phyloP scores from a whole-genome alignment of 164 flowering plant species.

The Vitis rotundifolia region DNA sequence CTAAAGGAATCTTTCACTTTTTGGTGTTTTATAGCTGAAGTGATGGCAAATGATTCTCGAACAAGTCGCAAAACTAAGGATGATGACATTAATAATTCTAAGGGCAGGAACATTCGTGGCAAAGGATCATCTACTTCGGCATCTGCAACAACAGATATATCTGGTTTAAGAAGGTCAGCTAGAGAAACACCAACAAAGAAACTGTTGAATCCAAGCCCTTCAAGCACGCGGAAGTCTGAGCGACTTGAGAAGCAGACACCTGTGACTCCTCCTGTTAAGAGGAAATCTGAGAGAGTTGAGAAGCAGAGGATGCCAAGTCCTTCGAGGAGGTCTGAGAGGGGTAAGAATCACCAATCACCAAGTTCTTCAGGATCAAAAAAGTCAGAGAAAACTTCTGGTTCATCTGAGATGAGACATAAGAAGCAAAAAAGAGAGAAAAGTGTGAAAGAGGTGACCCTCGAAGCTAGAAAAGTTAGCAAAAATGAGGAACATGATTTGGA shows the following conservation, averaged over 20 bases:
- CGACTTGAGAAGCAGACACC: conserved; percentile 36
- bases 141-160: conserved; percentile 21
- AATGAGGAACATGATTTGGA: conserved; percentile 12
- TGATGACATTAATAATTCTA: conserved; percentile 22
- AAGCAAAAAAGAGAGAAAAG: conserved; percentile 29
- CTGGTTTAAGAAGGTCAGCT: conserved; percentile 51
- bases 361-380: conserved; percentile 42
- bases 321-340: conserved; percentile 49
- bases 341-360: conserved; percentile 26
- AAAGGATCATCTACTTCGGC: conserved; percentile 23
- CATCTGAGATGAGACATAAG: conserved; percentile 21
- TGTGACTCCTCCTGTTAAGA: conserved; percentile 24
- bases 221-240: conserved; percentile 43
- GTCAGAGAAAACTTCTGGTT: conserved; percentile 27
- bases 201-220: conserved; percentile 17
- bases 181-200: conserved; percentile 43
- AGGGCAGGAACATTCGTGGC: conserved; percentile 15
- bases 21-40: conserved; percentile 2
- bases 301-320: conserved; percentile 39
- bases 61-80: conserved; percentile 20
- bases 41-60: conserved; percentile 30
- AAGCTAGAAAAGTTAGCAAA: conserved; percentile 19
- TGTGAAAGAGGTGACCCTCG: conserved; percentile 21
- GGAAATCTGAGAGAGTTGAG: conserved; percentile 39
- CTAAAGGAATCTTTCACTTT: not conserved